Conservation (phyloP, 768 basidiomycete genomes). For the Omphalotus guepiniiformis region DNA sequence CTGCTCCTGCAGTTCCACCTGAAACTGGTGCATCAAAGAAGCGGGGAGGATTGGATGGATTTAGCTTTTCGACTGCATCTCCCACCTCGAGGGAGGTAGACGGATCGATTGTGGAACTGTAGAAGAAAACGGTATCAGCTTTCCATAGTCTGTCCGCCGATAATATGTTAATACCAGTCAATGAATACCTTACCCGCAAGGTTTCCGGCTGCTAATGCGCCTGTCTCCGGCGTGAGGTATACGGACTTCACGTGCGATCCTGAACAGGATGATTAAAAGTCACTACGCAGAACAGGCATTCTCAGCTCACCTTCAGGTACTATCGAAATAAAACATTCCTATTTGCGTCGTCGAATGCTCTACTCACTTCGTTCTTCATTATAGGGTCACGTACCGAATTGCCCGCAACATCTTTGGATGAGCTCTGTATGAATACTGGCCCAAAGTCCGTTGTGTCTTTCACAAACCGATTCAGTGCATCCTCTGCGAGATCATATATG, state of each 20-base stretch:
- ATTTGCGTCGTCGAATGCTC: not conserved
- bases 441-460: constrained; percentile 14
- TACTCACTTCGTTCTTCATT: not conserved
- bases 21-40: constrained; percentile 43
- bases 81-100: constrained; percentile 31
- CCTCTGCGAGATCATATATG: constrained; percentile 32
- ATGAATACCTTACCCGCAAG: constrained; percentile 37
- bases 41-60: constrained; percentile 12
- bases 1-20: constrained; percentile 37
- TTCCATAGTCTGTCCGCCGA: not conserved
- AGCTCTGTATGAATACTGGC: constrained; percentile 17
- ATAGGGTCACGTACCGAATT: constrained; percentile 25
- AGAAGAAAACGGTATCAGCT: not conserved
- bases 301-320: constrained; percentile 33
- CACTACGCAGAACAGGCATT: not conserved
- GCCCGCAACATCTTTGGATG: constrained; percentile 32
- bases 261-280: constrained; percentile 10
- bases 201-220: constrained; percentile 32
- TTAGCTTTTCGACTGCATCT: constrained; percentile 22
- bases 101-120: constrained; percentile 41
- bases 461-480: constrained; percentile 24
- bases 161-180: constrained; percentile 28
- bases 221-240: constrained; percentile 28
- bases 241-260: constrained; percentile 36
- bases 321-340: constrained; percentile 38